phyloP scores from a whole-genome alignment of 2,329 filamentous ascomycete species.

The Westerdykella sp. region DNA sequence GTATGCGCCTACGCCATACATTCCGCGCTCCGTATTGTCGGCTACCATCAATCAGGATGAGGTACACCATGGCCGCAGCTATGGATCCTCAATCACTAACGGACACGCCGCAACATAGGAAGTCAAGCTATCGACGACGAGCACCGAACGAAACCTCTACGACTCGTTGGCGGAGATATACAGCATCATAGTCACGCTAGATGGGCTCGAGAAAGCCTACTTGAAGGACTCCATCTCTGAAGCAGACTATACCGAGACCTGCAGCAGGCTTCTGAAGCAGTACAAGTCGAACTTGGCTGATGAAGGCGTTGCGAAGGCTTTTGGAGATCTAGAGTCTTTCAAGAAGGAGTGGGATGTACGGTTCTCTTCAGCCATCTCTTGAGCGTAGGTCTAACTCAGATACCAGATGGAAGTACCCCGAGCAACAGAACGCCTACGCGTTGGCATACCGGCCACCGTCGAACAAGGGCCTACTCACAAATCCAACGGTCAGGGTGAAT shows the following conservation, averaged over 20 bases:
- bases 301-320: conserved; percentile 82
- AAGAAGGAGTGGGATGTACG: conserved; percentile 86
- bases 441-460: conserved; percentile 83
- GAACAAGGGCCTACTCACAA: conserved; percentile 50
- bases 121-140: conserved; percentile 82
- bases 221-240: conserved; percentile 92
- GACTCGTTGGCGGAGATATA: conserved; percentile 96
- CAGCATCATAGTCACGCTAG: conserved; percentile 91
- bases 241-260: conserved; percentile 91
- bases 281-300: conserved; percentile 92
- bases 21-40: conserved; percentile 73
- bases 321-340: conserved; percentile 83
- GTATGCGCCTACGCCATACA: conserved; percentile 87
- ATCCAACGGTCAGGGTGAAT: conserved; percentile 33
- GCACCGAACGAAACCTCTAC: conserved; percentile 84
- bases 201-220: conserved; percentile 93
- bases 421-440: conserved; percentile 84
- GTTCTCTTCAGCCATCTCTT: conserved; percentile 14
- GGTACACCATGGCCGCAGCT: conserved; percentile 43
- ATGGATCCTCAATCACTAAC: conserved; percentile 9
- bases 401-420: conserved; percentile 83
- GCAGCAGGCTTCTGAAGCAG: conserved; percentile 86
- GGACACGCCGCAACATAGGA: conserved; percentile 52
- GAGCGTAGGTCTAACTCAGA: neutral
- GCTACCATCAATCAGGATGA: conserved; percentile 93